These are phyloP conservation scores for Leonotis leonurus DNA, from an alignment of 257 asterid genomes.

Conservation along the genomic window DNA sequence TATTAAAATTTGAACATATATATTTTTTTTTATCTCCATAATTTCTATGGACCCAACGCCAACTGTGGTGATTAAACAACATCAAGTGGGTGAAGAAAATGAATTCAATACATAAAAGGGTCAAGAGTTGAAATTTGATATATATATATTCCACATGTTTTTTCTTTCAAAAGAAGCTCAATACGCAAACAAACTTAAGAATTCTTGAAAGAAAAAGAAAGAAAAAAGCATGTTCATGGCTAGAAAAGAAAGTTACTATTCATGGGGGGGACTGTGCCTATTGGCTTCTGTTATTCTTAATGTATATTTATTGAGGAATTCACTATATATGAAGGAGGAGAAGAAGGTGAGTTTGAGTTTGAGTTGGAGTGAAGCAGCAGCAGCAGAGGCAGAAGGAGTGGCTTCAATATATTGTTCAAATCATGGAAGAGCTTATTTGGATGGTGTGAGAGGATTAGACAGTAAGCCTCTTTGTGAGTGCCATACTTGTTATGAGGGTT, in stretches of 20 bases:
- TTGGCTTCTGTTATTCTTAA: slow-evolving; percentile 31
- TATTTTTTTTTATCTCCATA: too few species aligned
- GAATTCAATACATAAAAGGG: too few species aligned
- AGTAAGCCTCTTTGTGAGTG: slow-evolving; percentile 62
- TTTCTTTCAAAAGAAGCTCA: too few species aligned
- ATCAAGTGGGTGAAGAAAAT: too few species aligned
- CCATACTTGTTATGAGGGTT: slow-evolving; percentile 46
- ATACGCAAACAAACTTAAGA: too few species aligned
- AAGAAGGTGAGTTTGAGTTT: too few species aligned
- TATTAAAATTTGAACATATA: too few species aligned
- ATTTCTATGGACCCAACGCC: too few species aligned
- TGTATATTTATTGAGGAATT: slow-evolving; percentile 13
- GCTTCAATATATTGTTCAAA: slow-evolving; percentile 47
- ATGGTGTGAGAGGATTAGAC: slow-evolving; percentile 33
- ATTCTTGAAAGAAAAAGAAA: too few species aligned
- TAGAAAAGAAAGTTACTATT: background rate
- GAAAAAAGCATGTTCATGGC: slow-evolving; percentile 3
- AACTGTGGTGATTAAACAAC: too few species aligned
- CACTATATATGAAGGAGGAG: slow-evolving; percentile 18
- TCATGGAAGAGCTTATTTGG: slow-evolving; percentile 60
- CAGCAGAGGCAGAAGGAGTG: slow-evolving; percentile 56
- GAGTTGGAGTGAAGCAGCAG: slow-evolving; percentile 54
- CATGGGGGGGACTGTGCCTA: slow-evolving; percentile 16
- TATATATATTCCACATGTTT: too few species aligned
- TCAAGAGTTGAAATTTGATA: too few species aligned